Evolutionary conservation across 495 filamentous ascomycete genomes (phyloP).

Genomic region (Xylaria sp.): DNA sequence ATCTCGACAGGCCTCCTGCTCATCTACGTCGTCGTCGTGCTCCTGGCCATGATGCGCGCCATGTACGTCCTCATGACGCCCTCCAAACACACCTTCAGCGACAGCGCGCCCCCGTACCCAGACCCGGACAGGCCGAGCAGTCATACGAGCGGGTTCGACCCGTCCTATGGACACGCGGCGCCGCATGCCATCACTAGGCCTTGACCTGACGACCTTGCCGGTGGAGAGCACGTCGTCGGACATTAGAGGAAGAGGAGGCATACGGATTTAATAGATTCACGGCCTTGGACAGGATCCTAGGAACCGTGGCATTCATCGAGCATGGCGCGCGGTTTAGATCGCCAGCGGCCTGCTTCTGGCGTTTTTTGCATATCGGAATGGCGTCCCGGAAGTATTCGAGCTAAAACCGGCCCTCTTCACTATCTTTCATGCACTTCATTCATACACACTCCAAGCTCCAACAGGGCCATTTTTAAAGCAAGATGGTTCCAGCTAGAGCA

Average conservation of each 20-base stretch:
- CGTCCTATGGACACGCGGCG: neutral
- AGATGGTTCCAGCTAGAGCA: no score
- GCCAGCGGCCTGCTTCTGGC: neutral
- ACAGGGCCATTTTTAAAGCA: no score
- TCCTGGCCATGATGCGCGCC: conserved; percentile 75
- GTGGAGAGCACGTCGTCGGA: no score
- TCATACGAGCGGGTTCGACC: neutral
- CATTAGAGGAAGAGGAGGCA: no score
- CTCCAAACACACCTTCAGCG: conserved; percentile 20
- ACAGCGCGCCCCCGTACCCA: neutral
- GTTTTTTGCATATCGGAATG: neutral
- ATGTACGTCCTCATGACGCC: conserved; percentile 56
- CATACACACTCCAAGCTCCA: neutral
- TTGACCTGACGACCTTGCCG: neutral
- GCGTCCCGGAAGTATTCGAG: neutral
- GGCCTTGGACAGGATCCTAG: neutral
- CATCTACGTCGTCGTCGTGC: conserved; percentile 76
- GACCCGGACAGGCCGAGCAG: neutral
- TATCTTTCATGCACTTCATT: neutral
- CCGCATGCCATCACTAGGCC: neutral
- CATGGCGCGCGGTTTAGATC: neutral
- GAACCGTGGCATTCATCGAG: neutral
- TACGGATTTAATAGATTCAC: neutral
- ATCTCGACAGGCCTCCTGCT: conserved; percentile 74
- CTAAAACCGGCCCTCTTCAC: neutral